Conservation (phyloP, 371 early-diverging fungal species). For the Rhizomucor pusillus region DNA sequence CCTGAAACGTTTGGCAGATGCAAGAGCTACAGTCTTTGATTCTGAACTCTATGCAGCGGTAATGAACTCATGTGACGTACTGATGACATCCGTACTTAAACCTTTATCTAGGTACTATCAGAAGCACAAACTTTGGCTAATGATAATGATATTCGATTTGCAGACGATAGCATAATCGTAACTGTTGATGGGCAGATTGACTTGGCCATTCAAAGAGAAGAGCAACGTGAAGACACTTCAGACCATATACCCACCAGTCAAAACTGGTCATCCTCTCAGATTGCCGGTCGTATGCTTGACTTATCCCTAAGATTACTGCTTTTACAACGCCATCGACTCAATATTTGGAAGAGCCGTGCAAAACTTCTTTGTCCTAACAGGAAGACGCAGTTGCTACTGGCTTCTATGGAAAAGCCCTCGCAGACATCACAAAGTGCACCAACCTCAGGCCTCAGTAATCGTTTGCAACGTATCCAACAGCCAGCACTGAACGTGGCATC, state of each 20-base stretch:
- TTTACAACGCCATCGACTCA: slow-evolving; percentile 37
- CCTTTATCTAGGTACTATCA: slow-evolving; percentile 38
- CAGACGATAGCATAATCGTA: slow-evolving; percentile 51
- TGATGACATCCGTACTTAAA: neutral
- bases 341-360: slow-evolving; percentile 36
- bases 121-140: slow-evolving; percentile 53
- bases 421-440: neutral
- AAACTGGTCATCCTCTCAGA: slow-evolving; percentile 12
- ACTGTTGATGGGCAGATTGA: slow-evolving; percentile 58
- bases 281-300: slow-evolving; percentile 29
- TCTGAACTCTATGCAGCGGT: slow-evolving; percentile 56
- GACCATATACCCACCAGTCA: too few species aligned
- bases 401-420: neutral
- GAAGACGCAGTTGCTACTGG: slow-evolving; percentile 26
- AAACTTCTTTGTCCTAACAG: slow-evolving; percentile 29
- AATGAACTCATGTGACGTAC: neutral
- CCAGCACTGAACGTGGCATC: neutral
- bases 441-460: slow-evolving; percentile 2
- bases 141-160: slow-evolving; percentile 48
- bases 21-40: slow-evolving; percentile 56
- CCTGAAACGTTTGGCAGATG: slow-evolving; percentile 46
- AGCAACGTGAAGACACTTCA: neutral
- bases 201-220: slow-evolving; percentile 27
- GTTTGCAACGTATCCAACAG: neutral
- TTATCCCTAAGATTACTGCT: slow-evolving; percentile 33